Conservation (phyloP, 108 stramenopile species). For the Fragilariopsis cylindrus region DNA sequence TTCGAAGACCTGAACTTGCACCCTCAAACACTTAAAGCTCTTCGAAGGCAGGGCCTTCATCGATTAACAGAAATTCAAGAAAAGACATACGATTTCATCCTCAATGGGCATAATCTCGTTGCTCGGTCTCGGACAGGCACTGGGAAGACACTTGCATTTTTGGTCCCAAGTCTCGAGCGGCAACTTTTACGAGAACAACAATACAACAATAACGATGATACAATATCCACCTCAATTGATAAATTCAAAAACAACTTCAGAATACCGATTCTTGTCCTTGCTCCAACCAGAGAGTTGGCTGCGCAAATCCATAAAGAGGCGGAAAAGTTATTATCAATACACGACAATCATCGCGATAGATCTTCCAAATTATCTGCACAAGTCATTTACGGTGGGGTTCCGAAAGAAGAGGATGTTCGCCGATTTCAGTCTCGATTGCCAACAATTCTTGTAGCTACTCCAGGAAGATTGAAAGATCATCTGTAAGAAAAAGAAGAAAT, state of each 20-base stretch:
- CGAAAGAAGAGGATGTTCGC: slow-evolving; percentile 64
- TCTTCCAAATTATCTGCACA: slow-evolving; percentile 42
- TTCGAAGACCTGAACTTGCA: slow-evolving; percentile 38
- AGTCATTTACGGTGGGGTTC: slow-evolving; percentile 80
- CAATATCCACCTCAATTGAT: background rate
- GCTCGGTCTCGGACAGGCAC: slow-evolving; percentile 94
- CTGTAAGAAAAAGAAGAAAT: slow-evolving; percentile 22
- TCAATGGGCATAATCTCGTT: slow-evolving; percentile 70
- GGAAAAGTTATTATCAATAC: slow-evolving; percentile 42
- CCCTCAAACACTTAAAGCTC: slow-evolving; percentile 32
- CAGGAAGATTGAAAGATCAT: slow-evolving; percentile 91
- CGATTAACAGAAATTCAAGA: slow-evolving; percentile 92
- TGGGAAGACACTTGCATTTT: slow-evolving; percentile 98
- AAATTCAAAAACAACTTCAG: background rate
- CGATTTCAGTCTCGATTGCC: slow-evolving; percentile 51
- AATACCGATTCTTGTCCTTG: slow-evolving; percentile 74
- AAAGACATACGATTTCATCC: slow-evolving; percentile 68
- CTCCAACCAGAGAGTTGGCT: slow-evolving; percentile 94
- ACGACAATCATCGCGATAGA: slow-evolving; percentile 9
- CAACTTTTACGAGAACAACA: slow-evolving; percentile 21
- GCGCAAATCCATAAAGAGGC: slow-evolving; percentile 87
- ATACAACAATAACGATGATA: background rate
- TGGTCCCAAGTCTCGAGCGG: slow-evolving; percentile 83
- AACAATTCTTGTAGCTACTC: slow-evolving; percentile 90
- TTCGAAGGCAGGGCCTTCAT: slow-evolving; percentile 36